Conservation (phyloP, 805 yeast species). For the Clavispora carvajalis region DNA sequence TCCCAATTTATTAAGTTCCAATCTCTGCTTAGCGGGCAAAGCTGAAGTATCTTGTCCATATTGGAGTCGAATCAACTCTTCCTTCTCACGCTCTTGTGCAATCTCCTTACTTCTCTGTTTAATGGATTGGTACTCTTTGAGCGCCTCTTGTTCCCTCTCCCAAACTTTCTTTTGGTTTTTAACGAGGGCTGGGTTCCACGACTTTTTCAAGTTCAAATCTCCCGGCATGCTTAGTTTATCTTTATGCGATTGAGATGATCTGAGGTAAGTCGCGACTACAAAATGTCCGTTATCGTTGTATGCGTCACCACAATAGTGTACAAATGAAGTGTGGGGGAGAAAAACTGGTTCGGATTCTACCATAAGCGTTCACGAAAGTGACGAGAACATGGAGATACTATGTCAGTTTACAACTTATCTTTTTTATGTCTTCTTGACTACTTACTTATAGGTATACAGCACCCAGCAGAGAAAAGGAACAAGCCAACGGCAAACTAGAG, state of each 20-base stretch:
- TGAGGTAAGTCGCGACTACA: background rate
- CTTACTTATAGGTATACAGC: background rate
- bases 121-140: constrained; percentile 63
- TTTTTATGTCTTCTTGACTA: background rate
- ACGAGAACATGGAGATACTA: too few relatives aligned
- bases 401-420: background rate
- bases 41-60: constrained; percentile 33
- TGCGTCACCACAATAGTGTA: background rate
- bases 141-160: constrained; percentile 72
- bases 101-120: constrained; percentile 62
- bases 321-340: too few relatives aligned
- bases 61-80: constrained; percentile 48
- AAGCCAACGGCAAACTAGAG: background rate
- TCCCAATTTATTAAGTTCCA: constrained; percentile 47
- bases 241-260: background rate
- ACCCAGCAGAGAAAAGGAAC: background rate
- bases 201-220: constrained; percentile 83
- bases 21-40: constrained; percentile 28
- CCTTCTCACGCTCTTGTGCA: constrained; percentile 53
- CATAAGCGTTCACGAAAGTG: too few relatives aligned
- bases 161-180: constrained; percentile 84
- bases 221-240: constrained; percentile 43
- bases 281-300: background rate
- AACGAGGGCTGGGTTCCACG: constrained; percentile 91
- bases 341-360: too few relatives aligned